phyloP scores from a whole-genome alignment of 1,139 yeast genomes.

The Taiozyma sp. region DNA sequence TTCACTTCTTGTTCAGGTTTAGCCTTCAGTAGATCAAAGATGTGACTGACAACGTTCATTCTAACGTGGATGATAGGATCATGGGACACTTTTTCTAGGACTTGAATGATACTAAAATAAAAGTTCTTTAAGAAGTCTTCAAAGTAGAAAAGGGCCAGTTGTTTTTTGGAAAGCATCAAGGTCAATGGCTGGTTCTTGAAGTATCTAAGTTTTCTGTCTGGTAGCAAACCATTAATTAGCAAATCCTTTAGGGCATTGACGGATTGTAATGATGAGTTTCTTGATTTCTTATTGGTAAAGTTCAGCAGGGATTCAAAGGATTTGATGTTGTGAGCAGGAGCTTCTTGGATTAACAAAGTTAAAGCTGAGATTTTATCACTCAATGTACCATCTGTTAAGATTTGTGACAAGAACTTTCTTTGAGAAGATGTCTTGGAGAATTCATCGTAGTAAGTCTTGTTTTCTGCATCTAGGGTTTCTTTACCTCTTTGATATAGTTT shows the following conservation, averaged over 20 bases:
- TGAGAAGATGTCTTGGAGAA: conserved; percentile 80
- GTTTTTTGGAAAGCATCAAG: conserved; percentile 41
- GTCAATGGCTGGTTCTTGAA: conserved; percentile 75
- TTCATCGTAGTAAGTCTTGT: conserved; percentile 66
- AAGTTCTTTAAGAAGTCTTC: conserved; percentile 82
- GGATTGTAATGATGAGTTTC: conserved; percentile 91
- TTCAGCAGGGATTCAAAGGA: conserved; percentile 73
- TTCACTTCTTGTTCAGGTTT: conserved; percentile 98
- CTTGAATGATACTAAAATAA: conserved; percentile 74
- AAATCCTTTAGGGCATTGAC: conserved; percentile 88
- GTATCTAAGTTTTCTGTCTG: conserved; percentile 75
- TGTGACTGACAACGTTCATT: conserved; percentile 66
- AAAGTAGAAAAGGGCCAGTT: conserved; percentile 72
- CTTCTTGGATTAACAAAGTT: conserved; percentile 87
- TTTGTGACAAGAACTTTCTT: conserved; percentile 82
- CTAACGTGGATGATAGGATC: conserved; percentile 93
- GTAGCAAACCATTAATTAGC: conserved; percentile 70
- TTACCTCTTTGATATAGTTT: conserved; percentile 64
- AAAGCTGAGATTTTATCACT: conserved; percentile 94
- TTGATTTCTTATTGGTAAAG: conserved; percentile 84
- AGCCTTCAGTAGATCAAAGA: conserved; percentile 71
- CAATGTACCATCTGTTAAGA: conserved; percentile 87
- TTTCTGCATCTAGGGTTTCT: conserved; percentile 61
- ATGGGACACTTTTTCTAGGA: conserved; percentile 53
- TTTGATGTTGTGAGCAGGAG: conserved; percentile 85